Percentiles rank a stretch among this genome's conserved stretches.
These are phyloP conservation scores for Sclerospora graminicola DNA, from an alignment of 352 stramenopile species.

Conservation along the genomic window DNA sequence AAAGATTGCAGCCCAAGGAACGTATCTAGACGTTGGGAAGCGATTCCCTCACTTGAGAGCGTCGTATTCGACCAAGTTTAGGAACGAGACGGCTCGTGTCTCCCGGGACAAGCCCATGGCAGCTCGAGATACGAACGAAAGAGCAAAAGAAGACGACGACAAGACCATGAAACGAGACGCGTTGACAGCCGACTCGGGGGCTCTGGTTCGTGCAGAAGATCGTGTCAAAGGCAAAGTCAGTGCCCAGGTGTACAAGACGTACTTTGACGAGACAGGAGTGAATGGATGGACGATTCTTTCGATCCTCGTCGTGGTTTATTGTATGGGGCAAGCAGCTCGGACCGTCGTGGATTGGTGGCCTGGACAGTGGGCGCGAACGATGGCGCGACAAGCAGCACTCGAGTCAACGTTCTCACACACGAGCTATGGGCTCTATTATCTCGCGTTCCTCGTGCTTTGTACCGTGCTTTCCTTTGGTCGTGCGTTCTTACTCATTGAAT, in stretches of 20 bases:
- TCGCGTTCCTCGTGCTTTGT: constrained; percentile 24
- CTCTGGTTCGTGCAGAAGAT: constrained; percentile 21
- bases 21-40: constrained; percentile 48
- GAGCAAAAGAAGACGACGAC: not conserved
- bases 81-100: not conserved
- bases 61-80: no score
- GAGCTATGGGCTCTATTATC: constrained; percentile 30
- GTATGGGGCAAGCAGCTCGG: constrained; percentile 5
- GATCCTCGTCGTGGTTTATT: constrained; percentile 1
- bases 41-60: constrained; percentile 28
- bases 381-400: constrained; percentile 3
- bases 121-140: not conserved
- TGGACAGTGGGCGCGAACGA: constrained; percentile 18
- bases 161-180: not conserved
- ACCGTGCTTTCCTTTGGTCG: no score
- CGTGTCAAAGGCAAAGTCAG: constrained; percentile 23
- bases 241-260: constrained; percentile 22
- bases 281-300: constrained; percentile 11
- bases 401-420: constrained; percentile 25
- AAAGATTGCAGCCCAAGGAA: constrained; percentile 59
- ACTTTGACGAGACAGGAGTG: constrained; percentile 27
- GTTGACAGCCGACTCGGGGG: not conserved
- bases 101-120: no score
- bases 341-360: constrained; percentile 22
- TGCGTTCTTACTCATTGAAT: no score